Percentiles rank a stretch among this genome's conserved stretches.
Conservation (phyloP, 352 stramenopile species). For the Globisporangium cystogenes region DNA sequence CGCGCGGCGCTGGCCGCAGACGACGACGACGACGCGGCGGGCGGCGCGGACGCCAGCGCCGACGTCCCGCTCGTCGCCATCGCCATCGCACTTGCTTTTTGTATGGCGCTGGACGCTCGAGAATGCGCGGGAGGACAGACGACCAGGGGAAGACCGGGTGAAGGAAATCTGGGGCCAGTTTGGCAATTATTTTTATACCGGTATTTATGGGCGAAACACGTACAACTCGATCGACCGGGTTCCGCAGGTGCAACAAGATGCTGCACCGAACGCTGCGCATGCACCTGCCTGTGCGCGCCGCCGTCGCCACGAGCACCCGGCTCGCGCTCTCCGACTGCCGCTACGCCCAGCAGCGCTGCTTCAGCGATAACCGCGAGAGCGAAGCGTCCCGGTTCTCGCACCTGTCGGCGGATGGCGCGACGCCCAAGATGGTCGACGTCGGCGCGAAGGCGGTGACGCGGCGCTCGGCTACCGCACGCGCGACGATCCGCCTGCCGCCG, state of each 20-base stretch:
- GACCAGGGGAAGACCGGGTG: not conserved
- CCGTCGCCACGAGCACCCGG: not conserved
- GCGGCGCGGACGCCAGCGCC: conserved; percentile 5
- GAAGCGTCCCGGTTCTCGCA: conserved; percentile 76
- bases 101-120: too few relatives aligned
- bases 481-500: conserved; percentile 83
- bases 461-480: conserved; percentile 75
- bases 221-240: too few relatives aligned
- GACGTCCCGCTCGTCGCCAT: conserved; percentile 34
- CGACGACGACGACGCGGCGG: not conserved
- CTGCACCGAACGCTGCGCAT: not conserved
- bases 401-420: conserved; percentile 31
- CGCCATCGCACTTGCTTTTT: conserved; percentile 23
- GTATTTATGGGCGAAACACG: too few relatives aligned
- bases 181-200: too few relatives aligned
- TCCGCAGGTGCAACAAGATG: not conserved
- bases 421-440: conserved; percentile 90
- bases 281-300: not conserved
- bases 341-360: conserved; percentile 2
- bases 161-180: too few relatives aligned
- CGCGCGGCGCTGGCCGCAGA: not conserved
- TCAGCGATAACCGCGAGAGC: conserved; percentile 14
- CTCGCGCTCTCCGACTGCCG: not conserved
- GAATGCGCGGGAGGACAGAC: not conserved
- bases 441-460: conserved; percentile 77